These are phyloP conservation scores for Aspergillus ochraceus DNA, from an alignment of 2,329 filamentous ascomycete species.

Conservation along the genomic window DNA sequence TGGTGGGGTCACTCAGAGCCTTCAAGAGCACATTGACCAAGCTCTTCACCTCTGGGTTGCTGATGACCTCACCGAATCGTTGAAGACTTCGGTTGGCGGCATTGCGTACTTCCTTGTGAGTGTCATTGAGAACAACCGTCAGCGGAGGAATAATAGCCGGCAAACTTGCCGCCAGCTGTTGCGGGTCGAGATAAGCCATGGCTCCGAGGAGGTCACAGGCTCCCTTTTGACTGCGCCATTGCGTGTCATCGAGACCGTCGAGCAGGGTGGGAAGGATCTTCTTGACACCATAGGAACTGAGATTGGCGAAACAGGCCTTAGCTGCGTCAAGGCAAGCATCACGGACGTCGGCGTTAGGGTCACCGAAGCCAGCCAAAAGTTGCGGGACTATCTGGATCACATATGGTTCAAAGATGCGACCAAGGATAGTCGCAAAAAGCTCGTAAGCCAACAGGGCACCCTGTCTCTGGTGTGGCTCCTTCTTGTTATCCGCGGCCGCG, in stretches of 20 bases:
- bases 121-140: constrained; percentile 92
- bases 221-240: constrained; percentile 98
- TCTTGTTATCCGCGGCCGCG: constrained; percentile 90
- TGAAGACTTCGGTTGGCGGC: constrained; percentile 95
- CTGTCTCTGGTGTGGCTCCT: constrained; percentile 83
- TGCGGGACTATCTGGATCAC: constrained; percentile 94
- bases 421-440: constrained; percentile 80
- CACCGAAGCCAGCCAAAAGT: constrained; percentile 83
- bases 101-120: constrained; percentile 91
- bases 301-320: constrained; percentile 87
- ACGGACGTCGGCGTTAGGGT: constrained; percentile 82
- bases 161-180: constrained; percentile 86
- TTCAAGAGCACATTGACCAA: constrained; percentile 90
- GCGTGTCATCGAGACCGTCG: constrained; percentile 86
- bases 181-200: constrained; percentile 97
- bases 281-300: constrained; percentile 96
- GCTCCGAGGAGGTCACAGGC: constrained; percentile 94
- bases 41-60: constrained; percentile 93
- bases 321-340: constrained; percentile 90
- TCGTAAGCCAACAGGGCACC: constrained; percentile 89
- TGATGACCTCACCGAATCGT: constrained; percentile 97
- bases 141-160: constrained; percentile 96
- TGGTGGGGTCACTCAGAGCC: constrained; percentile 94
- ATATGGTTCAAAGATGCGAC: constrained; percentile 90
- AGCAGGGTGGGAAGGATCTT: constrained; percentile 88